These are phyloP conservation scores for Graphium sp. DNA, from an alignment of 2,329 filamentous ascomycete genomes.

Conservation along the genomic window DNA sequence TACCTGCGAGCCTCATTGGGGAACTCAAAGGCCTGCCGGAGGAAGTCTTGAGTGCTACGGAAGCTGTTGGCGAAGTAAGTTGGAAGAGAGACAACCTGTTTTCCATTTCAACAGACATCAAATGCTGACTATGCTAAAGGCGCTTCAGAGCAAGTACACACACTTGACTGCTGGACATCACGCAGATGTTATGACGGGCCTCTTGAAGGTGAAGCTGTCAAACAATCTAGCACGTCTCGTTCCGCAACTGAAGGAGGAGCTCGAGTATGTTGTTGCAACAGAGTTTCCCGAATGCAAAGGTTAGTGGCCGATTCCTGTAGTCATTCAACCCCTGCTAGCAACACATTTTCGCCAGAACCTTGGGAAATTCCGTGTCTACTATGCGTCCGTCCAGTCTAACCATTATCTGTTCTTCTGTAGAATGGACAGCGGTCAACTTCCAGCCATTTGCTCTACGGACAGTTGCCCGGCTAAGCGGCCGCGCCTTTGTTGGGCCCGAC, in stretches of 20 bases:
- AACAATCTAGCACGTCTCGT: constrained; percentile 27
- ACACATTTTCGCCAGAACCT: not conserved
- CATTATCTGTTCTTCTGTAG: constrained; percentile 11
- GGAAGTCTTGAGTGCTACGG: constrained; percentile 27
- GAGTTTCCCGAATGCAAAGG: constrained; percentile 30
- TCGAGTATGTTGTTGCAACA: constrained; percentile 24
- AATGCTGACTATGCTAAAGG: no score
- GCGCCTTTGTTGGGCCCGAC: constrained; percentile 31
- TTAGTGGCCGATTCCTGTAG: no score
- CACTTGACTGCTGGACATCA: constrained; percentile 29
- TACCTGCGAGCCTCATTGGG: constrained; percentile 24
- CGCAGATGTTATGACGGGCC: constrained; percentile 22
- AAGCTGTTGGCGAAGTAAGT: constrained; percentile 27
- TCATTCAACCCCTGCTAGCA: not conserved
- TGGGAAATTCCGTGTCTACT: no score
- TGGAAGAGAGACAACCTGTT: not conserved
- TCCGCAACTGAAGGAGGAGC: constrained; percentile 26
- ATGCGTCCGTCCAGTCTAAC: not conserved
- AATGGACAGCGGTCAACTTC: constrained; percentile 37
- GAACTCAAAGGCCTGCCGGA: constrained; percentile 31
- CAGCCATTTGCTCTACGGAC: constrained; percentile 32
- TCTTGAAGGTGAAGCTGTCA: constrained; percentile 27
- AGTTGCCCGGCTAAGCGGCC: constrained; percentile 34
- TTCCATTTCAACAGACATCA: not conserved
- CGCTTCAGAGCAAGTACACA: constrained; percentile 32